phyloP scores from a whole-genome alignment of 192 early-diverging fungal species.

The Dimargaris xerosporica region DNA sequence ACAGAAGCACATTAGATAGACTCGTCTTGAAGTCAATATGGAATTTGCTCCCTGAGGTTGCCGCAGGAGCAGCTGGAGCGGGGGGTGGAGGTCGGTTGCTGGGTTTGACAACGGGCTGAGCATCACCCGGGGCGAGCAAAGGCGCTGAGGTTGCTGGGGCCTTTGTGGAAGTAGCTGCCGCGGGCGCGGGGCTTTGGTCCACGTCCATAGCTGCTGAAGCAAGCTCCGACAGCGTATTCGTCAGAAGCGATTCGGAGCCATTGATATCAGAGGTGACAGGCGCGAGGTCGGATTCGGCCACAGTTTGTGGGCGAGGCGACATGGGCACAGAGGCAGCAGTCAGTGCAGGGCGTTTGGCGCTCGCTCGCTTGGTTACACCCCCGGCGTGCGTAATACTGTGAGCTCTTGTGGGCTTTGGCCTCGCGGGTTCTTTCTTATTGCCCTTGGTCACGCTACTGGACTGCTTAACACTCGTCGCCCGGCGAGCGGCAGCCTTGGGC shows the following conservation, averaged over 20 bases:
- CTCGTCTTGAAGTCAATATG: background rate
- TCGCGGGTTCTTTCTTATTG: too few relatives aligned
- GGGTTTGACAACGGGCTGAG: background rate
- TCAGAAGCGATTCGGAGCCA: too few relatives aligned
- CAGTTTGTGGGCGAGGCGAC: too few relatives aligned
- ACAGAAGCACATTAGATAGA: constrained; percentile 2
- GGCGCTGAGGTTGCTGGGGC: background rate
- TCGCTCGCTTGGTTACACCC: background rate
- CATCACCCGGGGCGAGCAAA: background rate
- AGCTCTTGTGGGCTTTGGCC: background rate
- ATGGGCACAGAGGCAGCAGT: too few relatives aligned
- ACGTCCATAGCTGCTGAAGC: background rate
- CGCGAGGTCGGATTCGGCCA: too few relatives aligned
- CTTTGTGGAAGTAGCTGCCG: background rate
- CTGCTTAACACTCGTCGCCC: background rate
- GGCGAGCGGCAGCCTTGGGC: background rate
- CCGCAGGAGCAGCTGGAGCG: background rate
- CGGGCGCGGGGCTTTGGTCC: background rate
- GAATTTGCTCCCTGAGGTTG: background rate
- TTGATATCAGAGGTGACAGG: too few relatives aligned
- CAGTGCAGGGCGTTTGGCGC: background rate
- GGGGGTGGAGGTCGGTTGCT: background rate
- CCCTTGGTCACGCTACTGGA: background rate
- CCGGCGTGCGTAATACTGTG: background rate
- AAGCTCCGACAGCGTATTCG: background rate